These are phyloP conservation scores for Aphanomyces cochlioides DNA, from an alignment of 352 stramenopile species.

Conservation along the genomic window DNA sequence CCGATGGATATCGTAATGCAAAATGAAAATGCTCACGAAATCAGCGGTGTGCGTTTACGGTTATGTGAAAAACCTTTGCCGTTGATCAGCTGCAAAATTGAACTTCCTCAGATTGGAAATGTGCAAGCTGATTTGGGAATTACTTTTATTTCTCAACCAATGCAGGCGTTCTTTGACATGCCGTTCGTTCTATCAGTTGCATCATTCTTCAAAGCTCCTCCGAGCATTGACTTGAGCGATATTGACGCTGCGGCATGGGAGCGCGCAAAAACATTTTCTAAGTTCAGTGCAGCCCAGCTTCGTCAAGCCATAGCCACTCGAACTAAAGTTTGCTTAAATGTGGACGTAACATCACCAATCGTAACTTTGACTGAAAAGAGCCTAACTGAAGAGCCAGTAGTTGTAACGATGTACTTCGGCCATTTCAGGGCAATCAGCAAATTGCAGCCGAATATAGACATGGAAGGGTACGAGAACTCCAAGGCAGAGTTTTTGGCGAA, in stretches of 20 bases:
- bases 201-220: constrained; percentile 64
- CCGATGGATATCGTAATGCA: constrained; percentile 53
- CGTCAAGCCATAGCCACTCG: constrained; percentile 60
- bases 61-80: constrained; percentile 66
- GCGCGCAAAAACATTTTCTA: constrained; percentile 66
- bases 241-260: constrained; percentile 69
- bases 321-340: constrained; percentile 63
- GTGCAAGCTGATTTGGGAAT: constrained; percentile 39
- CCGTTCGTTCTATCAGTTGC: constrained; percentile 66
- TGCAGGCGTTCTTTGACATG: constrained; percentile 75
- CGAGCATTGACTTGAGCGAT: constrained; percentile 70
- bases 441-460: not conserved
- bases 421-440: constrained; percentile 9
- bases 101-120: constrained; percentile 11
- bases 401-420: constrained; percentile 10
- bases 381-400: constrained; percentile 31
- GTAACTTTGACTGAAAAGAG: constrained; percentile 68
- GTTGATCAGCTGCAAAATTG: constrained; percentile 38
- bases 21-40: constrained; percentile 58
- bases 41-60: constrained; percentile 67
- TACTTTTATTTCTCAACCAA: constrained; percentile 70
- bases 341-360: constrained; percentile 77
- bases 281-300: constrained; percentile 72
- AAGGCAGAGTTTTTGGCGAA: constrained; percentile 3
- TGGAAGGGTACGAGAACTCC: not conserved